Evolutionary conservation across 768 basidiomycete genomes (phyloP).

Genomic region (Russula earlei): DNA sequence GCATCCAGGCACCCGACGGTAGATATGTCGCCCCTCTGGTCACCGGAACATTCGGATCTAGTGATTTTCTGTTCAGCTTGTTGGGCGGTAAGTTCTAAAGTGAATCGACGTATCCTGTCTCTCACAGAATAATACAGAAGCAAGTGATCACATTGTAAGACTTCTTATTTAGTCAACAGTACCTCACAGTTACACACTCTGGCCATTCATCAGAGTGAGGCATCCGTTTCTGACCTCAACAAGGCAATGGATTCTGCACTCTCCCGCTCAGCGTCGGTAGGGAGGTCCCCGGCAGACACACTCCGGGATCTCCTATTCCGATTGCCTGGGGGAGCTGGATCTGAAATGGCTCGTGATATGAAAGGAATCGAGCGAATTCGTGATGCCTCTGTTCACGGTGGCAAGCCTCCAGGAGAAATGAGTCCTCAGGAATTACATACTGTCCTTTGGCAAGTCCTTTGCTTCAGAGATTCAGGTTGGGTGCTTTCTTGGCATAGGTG

Average conservation of each 20-base stretch:
- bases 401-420: conserved; percentile 73
- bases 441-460: conserved; percentile 77
- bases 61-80: conserved; percentile 71
- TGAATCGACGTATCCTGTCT: not conserved
- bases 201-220: conserved; percentile 30
- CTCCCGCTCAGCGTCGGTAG: conserved; percentile 30
- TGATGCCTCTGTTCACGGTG: conserved; percentile 35
- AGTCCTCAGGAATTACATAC: conserved; percentile 80
- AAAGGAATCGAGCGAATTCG: conserved; percentile 56
- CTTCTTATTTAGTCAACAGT: not conserved
- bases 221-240: conserved; percentile 83
- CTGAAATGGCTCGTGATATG: conserved; percentile 57
- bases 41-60: conserved; percentile 73
- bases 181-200: not conserved
- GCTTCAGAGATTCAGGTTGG: conserved; percentile 71
- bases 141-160: conserved; percentile 51
- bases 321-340: conserved; percentile 52
- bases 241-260: conserved; percentile 65
- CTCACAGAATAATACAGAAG: conserved; percentile 33
- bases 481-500: conserved; percentile 2
- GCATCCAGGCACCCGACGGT: conserved; percentile 66
- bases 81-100: conserved; percentile 47
- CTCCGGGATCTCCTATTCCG: conserved; percentile 54
- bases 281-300: conserved; percentile 33
- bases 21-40: conserved; percentile 72